phyloP scores from a whole-genome alignment of 1,139 yeast genomes.

The Sugiyamaella castrensis region DNA sequence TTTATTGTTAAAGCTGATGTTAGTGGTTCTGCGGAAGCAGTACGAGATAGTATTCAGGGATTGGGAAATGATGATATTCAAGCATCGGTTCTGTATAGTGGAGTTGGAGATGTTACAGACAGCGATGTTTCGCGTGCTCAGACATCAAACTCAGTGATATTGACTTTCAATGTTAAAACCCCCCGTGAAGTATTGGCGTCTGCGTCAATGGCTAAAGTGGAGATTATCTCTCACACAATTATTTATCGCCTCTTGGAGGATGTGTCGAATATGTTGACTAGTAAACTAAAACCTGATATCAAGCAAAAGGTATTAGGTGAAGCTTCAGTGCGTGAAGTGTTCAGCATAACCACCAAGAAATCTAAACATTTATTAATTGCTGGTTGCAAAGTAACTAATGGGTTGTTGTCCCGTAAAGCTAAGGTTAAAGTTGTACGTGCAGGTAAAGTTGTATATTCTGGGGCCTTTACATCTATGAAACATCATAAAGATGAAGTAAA shows the following conservation, averaged over 20 bases:
- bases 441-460: constrained; percentile 55
- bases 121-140: constrained; percentile 80
- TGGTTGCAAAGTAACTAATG: constrained; percentile 81
- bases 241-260: constrained; percentile 87
- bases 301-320: constrained; percentile 69
- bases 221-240: constrained; percentile 65
- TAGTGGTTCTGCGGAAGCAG: constrained; percentile 64
- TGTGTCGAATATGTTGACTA: constrained; percentile 64
- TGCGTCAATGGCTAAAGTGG: constrained; percentile 61
- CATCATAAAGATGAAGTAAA: constrained; percentile 77
- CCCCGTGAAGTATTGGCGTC: constrained; percentile 61
- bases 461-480: constrained; percentile 70
- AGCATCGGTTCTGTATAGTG: constrained; percentile 63
- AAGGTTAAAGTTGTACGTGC: constrained; percentile 62
- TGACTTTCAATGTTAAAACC: constrained; percentile 73
- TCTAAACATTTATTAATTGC: constrained; percentile 64
- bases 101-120: constrained; percentile 85
- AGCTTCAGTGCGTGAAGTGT: constrained; percentile 67
- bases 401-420: constrained; percentile 59
- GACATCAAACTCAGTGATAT: constrained; percentile 65
- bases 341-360: constrained; percentile 55
- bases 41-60: constrained; percentile 69
- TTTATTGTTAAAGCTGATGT: constrained; percentile 89
- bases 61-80: constrained; percentile 84
- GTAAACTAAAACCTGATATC: constrained; percentile 60